Base-by-base conservation (phyloP, 2,329 filamentous ascomycete genomes). In the Aspergillus novofumigatus region DNA sequence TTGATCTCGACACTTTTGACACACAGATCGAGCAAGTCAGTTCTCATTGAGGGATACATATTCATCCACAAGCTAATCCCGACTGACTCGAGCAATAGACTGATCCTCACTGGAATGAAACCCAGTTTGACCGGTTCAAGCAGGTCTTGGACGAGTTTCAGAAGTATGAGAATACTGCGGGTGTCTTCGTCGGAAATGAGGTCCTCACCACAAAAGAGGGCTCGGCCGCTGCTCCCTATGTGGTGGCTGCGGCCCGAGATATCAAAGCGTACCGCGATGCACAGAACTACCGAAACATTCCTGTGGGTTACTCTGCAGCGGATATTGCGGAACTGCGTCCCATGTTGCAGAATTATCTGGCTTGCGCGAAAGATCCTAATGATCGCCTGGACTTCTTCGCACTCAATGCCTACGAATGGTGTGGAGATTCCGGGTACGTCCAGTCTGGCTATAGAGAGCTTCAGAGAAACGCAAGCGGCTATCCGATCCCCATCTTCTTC, bases 141-240 rank as follows among this genome's bases (percentile, higher is more conserved):
- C 81, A 81, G 52, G 89, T 92, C 63, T 84, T 94, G 79, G 91
- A 95, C 69, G 81, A 84, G 35, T 93, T 94, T 74, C 83, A 88
- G 48, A 75, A 81, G 51, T 96, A 88, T 71, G 83, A 92, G 74
- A 96, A 96, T 72, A 82, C 89, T 1, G 85, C 91, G 10, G 91
- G 90, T 49, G 89, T 94, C 72, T 93, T 95, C 67, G 83, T 96
- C 58, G 92, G 91, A 62, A 96, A 96, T 69, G 92, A 96, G 73
- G 88, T 94, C 47, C 70, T 96, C 53, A 70, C 65, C 51, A 68
- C 63, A 67, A 72, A 71, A 17, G 76, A 80, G 52, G 79, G 82
- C 58, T 83, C 82, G n/a, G 70, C 75, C 26, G 88, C 88, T 32
- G 91, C 91, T 8, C 90, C 91, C 2, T 96, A 87, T 71, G 86